Conservation (phyloP, 164 flowering plant species). For the grape (Vitis vinifera) region ASM3070453v1 NC_081816.1:12790501-12791000, state of each 20-base stretch:
- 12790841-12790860: constrained; percentile 95
- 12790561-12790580: no score
- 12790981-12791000: constrained; percentile 65
- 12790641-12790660: no score
- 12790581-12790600: no score
- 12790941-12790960: constrained; percentile 82
- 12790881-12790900: constrained; percentile 92
- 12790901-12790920: constrained; percentile 92
- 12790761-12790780: no score
- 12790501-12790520: background rate
- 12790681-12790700: no score
- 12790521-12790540: background rate
- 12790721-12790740: no score
- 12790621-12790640: no score
- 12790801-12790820: background rate
- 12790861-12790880: constrained; percentile 96
- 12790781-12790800: background rate
- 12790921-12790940: constrained; percentile 90
- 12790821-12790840: constrained; percentile 64
- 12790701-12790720: no score
- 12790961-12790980: constrained; percentile 59
- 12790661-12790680: no score
- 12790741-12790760: no score
- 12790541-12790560: background rate
- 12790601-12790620: no score